These are phyloP conservation scores for Bruguiera hainesii DNA, from an alignment of 441 rosid species.

Conservation along the genomic window DNA sequence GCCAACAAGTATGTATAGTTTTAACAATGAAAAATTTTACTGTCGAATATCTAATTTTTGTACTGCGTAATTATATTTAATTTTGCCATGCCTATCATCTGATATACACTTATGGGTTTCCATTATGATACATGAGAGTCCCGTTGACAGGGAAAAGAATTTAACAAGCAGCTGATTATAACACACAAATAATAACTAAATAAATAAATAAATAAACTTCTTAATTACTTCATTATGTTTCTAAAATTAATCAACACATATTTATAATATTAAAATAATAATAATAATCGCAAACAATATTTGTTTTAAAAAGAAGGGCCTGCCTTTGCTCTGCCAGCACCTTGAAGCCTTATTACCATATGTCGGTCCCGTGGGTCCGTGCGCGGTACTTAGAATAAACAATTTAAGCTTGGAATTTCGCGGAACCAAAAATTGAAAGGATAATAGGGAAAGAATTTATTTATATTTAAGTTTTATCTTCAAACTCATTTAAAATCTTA, in stretches of 20 bases:
- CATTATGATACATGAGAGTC: too few relatives aligned
- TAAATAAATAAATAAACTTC: too few relatives aligned
- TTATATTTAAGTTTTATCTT: background rate
- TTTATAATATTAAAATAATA: background rate
- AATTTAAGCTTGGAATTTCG: constrained; percentile 27
- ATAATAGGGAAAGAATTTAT: background rate
- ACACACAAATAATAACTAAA: too few relatives aligned
- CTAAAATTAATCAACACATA: constrained; percentile 15
- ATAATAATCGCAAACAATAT: constrained; percentile 14
- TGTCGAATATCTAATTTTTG: too few relatives aligned
- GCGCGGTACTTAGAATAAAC: constrained; percentile 8
- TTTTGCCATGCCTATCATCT: too few relatives aligned
- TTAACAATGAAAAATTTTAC: too few relatives aligned
- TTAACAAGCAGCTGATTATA: too few relatives aligned
- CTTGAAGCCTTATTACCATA: constrained; percentile 27
- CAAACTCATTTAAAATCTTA: too few relatives aligned
- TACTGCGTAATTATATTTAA: too few relatives aligned
- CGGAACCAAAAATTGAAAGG: constrained; percentile 9
- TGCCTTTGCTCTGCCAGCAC: constrained; percentile 1
- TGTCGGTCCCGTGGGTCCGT: constrained; percentile 16
- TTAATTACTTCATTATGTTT: constrained; percentile 8
- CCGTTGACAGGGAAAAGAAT: too few relatives aligned
- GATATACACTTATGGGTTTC: too few relatives aligned
- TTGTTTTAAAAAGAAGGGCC: constrained; percentile 42
- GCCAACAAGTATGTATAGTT: too few relatives aligned